phyloP scores from a whole-genome alignment of 148 eudicot species.

The Salicornia ramosissima region DNA sequence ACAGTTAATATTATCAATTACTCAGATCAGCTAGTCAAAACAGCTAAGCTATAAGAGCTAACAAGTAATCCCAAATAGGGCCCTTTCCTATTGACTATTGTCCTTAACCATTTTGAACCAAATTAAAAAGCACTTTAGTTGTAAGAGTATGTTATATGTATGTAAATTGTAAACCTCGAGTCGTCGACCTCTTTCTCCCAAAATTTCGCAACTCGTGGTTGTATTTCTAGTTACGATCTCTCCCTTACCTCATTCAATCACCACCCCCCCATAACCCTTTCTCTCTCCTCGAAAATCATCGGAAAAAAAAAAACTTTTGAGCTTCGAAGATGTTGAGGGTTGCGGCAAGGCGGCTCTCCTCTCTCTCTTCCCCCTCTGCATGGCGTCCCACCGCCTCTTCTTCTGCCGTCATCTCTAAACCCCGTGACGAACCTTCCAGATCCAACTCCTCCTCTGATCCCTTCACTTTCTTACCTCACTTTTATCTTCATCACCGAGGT shows the following conservation, averaged over 20 bases:
- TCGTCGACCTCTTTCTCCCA: background rate
- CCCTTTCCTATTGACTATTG: too few species aligned
- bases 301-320: slow-evolving; percentile 1
- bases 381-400: slow-evolving; percentile 31
- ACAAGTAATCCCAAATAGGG: too few species aligned
- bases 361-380: slow-evolving; percentile 31
- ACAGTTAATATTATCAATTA: too few species aligned
- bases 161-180: too few species aligned
- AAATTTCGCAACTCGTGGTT: background rate
- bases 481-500: slow-evolving; percentile 31
- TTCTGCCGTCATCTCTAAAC: slow-evolving; percentile 18
- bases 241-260: background rate
- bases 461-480: slow-evolving; percentile 24
- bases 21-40: too few species aligned
- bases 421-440: slow-evolving; percentile 22
- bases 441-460: slow-evolving; percentile 15
- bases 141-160: too few species aligned
- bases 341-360: slow-evolving; percentile 40
- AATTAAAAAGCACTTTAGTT: too few species aligned
- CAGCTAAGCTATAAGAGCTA: too few species aligned
- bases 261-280: background rate
- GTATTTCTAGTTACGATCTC: background rate
- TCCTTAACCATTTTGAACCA: too few species aligned
- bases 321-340: slow-evolving; percentile 33
- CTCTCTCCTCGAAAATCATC: background rate